phyloP scores from a whole-genome alignment of 345 rosid genomes.

The Excoecaria agallocha region DNA sequence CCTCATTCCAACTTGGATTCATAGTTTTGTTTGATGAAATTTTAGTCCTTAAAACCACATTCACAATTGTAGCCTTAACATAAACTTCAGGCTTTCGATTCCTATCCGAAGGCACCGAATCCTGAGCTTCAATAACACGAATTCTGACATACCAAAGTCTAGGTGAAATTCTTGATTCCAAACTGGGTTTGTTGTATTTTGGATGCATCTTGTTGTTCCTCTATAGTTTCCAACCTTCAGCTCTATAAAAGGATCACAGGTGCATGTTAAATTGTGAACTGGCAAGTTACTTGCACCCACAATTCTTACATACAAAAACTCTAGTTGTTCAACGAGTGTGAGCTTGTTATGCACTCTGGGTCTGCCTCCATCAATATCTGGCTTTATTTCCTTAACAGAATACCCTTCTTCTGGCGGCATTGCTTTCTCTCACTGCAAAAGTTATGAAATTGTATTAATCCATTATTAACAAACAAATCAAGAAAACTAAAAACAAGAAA shows the following conservation, averaged over 20 bases:
- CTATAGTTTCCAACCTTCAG: conserved; percentile 10
- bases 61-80: conserved; percentile 36
- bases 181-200: background rate
- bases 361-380: conserved; percentile 9
- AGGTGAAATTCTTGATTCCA: conserved; percentile 24
- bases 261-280: background rate
- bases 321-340: conserved; percentile 6
- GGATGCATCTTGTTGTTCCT: background rate
- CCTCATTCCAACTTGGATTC: conserved; percentile 50
- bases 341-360: background rate
- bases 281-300: conserved; percentile 4
- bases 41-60: conserved; percentile 31
- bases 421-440: background rate
- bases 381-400: conserved; percentile 5
- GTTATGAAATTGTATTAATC: too few relatives aligned
- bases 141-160: conserved; percentile 48
- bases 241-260: background rate
- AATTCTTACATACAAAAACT: background rate
- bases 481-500: too few relatives aligned
- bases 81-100: conserved; percentile 33
- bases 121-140: conserved; percentile 43
- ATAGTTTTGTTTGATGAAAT: conserved; percentile 26
- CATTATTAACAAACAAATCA: too few relatives aligned
- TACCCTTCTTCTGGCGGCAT: conserved; percentile 11
- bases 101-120: conserved; percentile 34